Evolutionary conservation across 2,329 filamentous ascomycete genomes (phyloP).

Genomic region (Colletotrichum sp.): DNA sequence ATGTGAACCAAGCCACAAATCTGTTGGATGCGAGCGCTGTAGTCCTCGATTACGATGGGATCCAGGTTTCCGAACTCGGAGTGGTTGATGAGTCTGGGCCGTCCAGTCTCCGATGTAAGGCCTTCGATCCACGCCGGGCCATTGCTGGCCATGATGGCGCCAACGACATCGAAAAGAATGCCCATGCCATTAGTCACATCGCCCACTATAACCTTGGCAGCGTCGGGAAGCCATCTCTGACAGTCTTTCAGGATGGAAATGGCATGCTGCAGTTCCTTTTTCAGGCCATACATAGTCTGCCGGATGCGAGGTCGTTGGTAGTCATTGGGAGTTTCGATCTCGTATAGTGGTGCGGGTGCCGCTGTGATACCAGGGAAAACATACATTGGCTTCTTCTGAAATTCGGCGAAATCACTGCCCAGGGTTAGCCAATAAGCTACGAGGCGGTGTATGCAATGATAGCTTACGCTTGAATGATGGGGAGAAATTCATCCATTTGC

Average conservation of each 20-base stretch:
- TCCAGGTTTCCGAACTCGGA: conserved; percentile 27
- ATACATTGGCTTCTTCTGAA: conserved; percentile 3
- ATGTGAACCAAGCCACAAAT: conserved; percentile 22
- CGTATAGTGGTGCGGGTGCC: background rate
- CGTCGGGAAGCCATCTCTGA: background rate
- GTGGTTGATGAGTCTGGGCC: conserved; percentile 21
- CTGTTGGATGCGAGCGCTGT: conserved; percentile 26
- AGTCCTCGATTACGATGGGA: conserved; percentile 26
- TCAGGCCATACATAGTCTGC: conserved; percentile 26
- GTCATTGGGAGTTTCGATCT: background rate
- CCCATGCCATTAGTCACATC: conserved; percentile 7
- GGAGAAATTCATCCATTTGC: conserved; percentile 26
- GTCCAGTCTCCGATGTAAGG: background rate
- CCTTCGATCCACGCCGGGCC: conserved; percentile 27
- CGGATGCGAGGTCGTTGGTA: conserved; percentile 19
- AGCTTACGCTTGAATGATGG: conserved; percentile 23
- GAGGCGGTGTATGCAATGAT: background rate
- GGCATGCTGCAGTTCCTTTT: conserved; percentile 26
- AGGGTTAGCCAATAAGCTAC: background rate
- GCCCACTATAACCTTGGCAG: background rate
- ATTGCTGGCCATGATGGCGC: conserved; percentile 26
- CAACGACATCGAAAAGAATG: conserved; percentile 22
- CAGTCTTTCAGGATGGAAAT: conserved; percentile 14
- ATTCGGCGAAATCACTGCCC: conserved; percentile 24
- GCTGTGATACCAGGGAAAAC: background rate